Evolutionary conservation across 352 stramenopile species (phyloP), one percentile per base, ranked within the genome.

Genomic region (Phytophthora podocarpi): DNA sequence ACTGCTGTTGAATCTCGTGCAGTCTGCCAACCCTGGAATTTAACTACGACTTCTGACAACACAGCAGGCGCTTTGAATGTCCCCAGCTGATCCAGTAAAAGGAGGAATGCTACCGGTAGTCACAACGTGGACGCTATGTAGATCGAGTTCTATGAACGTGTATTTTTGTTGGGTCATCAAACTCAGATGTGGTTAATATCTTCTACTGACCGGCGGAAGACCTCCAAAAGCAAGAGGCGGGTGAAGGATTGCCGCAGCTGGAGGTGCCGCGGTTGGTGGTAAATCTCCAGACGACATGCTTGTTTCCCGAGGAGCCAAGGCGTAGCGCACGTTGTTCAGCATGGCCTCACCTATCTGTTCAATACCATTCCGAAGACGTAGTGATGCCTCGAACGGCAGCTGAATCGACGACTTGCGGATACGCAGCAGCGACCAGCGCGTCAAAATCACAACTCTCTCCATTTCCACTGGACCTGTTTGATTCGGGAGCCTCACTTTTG

Each of bases 281-380:
- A 53, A 54, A 54, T 62, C 34, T 43, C 47, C 56, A 26, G 56
- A 62, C 18, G 61, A 32, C 11, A 50, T 0, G 20, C 21, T 65
- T 3, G 28, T 18, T 23, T 59, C 46, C 2, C 49, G 55, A 42
- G 62, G 57, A 5, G 28, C 9, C 24, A 71, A 65, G 27, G 62
- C 50, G 41, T 67, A 71, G 51, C 49, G 61, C 24, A 73, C 63
- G 23, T 70, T 67, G 30, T 67, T 72, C 12, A 76, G 55, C 68
- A 76, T 73, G 1, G 63, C 68, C 21, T 72, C 63, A 16, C 60
- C 68, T 27, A 76, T 54, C 34, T 70, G 65, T 15, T 73, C 62
- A 5, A 73, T 76, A 1, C 68, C 68, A 15, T 70, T 67, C 15
- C 64, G 68, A 1, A 76, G 41, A 31, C 63, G 54, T 30, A 64